Conservation (phyloP, 2,329 filamentous ascomycete genomes). For the Myriosclerotinia scirpicola region DNA sequence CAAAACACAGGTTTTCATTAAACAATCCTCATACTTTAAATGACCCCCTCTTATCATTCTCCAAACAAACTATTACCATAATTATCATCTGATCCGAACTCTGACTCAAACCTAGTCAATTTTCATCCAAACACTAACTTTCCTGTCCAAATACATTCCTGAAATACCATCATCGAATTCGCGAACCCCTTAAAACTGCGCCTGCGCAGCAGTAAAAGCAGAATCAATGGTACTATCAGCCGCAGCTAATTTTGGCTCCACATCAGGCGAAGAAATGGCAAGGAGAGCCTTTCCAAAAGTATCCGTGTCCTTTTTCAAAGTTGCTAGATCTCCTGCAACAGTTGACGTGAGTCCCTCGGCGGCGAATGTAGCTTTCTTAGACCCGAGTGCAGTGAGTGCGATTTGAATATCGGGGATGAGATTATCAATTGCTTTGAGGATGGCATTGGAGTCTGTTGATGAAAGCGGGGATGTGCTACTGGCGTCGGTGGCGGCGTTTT, state of each 20-base stretch:
- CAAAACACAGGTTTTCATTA: background rate
- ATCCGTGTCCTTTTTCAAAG: conserved; percentile 25
- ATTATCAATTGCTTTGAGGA: conserved; percentile 20
- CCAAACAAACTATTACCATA: background rate
- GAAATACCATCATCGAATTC: background rate
- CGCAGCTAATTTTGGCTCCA: conserved; percentile 13
- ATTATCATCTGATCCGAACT: background rate
- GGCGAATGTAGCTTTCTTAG: conserved; percentile 28
- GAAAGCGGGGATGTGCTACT: conserved; percentile 24
- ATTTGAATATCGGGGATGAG: conserved; percentile 23
- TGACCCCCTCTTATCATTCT: background rate
- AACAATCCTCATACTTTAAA: background rate
- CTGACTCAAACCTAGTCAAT: background rate
- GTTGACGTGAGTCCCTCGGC: conserved; percentile 19
- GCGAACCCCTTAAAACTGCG: background rate
- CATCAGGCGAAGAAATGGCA: conserved; percentile 27
- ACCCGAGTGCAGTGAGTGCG: conserved; percentile 21
- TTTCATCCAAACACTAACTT: background rate
- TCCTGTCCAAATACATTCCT: background rate
- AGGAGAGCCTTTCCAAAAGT: conserved; percentile 26
- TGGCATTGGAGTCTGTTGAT: conserved; percentile 23
- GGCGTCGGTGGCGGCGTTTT: conserved; percentile 20
- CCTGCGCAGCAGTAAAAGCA: background rate
- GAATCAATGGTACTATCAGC: background rate
- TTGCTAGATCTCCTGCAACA: conserved; percentile 20